A percentile compares a stretch with the other conserved stretches of the same genome.
Evolutionary conservation across 208 protist species (phyloP).

Genomic region (Leishmania martiniquensis): DNA sequence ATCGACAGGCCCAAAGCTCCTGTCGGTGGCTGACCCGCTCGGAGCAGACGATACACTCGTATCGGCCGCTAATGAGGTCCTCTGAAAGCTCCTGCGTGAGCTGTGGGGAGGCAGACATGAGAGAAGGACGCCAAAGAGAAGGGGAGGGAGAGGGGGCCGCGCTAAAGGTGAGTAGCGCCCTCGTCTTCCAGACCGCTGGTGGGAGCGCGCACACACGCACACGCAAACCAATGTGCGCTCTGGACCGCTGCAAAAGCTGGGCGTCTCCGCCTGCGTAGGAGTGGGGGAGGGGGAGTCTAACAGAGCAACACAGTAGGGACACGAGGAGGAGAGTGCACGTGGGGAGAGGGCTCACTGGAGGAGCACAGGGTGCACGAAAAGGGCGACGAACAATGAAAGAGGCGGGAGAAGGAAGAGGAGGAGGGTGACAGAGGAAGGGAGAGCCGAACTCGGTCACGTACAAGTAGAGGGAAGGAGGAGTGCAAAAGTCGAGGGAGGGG

Average conservation of each 20-base stretch:
- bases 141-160: not conserved
- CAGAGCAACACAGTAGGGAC: not conserved
- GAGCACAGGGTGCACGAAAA: not conserved
- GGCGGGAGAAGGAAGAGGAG: not conserved
- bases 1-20: constrained; percentile 62
- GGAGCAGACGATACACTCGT: constrained; percentile 80
- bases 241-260: not conserved
- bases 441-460: not conserved
- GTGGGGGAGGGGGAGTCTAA: too few species aligned
- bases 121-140: not conserved
- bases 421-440: not conserved
- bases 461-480: not conserved
- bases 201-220: not conserved
- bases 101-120: constrained; percentile 33
- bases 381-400: not conserved
- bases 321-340: not conserved
- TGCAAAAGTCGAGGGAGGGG: too few species aligned
- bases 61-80: constrained; percentile 48
- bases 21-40: constrained; percentile 51
- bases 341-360: not conserved
- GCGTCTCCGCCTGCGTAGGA: not conserved
- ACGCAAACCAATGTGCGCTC: not conserved
- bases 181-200: not conserved
- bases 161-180: not conserved
- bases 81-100: constrained; percentile 43